Conservation (phyloP, 495 filamentous ascomycete species). For the Penicillium antarcticum region DNA sequence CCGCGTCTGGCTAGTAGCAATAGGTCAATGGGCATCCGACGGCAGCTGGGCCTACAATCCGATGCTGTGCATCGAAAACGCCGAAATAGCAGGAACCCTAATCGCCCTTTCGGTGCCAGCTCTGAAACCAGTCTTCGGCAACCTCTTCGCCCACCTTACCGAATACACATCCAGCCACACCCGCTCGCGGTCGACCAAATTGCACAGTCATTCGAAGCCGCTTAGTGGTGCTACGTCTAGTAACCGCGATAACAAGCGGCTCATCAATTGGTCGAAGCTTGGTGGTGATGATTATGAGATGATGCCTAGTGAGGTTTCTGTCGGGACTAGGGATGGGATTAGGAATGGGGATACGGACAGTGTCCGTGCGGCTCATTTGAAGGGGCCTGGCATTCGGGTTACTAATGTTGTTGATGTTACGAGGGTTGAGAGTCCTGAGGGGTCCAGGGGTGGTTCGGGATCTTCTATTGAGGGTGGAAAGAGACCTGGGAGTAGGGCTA, state of each 20-base stretch:
- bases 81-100: constrained; percentile 42
- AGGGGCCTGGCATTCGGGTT: constrained; percentile 18
- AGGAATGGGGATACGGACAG: not conserved
- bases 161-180: constrained; percentile 26
- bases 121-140: constrained; percentile 40
- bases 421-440: not conserved
- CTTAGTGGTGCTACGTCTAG: constrained; percentile 10
- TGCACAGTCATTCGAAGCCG: constrained; percentile 19
- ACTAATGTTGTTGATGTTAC: constrained; percentile 22
- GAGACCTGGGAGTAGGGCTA: too few relatives aligned
- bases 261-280: constrained; percentile 23
- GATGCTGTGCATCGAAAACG: constrained; percentile 41
- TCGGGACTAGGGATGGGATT: constrained; percentile 6
- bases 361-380: not conserved
- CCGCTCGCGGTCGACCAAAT: constrained; percentile 9
- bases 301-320: constrained; percentile 26
- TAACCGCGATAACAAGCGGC: constrained; percentile 20
- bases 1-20: constrained; percentile 41
- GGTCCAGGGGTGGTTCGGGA: not conserved
- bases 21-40: constrained; percentile 37
- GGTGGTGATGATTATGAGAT: constrained; percentile 28
- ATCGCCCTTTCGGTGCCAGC: constrained; percentile 46
- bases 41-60: constrained; percentile 44
- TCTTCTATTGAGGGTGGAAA: too few relatives aligned
- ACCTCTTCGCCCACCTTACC: constrained; percentile 21